Conservation (phyloP, 2,329 filamentous ascomycete species). For the Colletotrichum falcatum region DNA sequence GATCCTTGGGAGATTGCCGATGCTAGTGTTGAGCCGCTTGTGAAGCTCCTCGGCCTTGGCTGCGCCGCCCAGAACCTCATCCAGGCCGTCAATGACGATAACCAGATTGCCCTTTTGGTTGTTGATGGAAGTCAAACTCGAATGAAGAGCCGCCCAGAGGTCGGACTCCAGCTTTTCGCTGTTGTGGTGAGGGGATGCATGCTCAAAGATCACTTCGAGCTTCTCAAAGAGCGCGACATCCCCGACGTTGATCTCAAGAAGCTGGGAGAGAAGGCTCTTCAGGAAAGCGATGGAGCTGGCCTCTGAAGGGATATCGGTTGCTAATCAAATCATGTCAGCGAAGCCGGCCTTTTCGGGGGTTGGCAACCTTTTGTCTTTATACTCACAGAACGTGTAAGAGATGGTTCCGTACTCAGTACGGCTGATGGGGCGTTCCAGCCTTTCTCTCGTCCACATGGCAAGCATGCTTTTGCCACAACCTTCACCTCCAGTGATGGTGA, state of each 20-base stretch:
- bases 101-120: constrained; percentile 46
- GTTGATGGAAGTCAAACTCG: constrained; percentile 49
- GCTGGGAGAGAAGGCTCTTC: constrained; percentile 53
- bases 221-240: constrained; percentile 51
- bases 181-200: constrained; percentile 44
- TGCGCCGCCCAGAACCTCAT: constrained; percentile 48
- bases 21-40: constrained; percentile 47
- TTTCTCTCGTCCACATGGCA: constrained; percentile 55
- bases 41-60: constrained; percentile 46
- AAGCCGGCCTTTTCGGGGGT: no score
- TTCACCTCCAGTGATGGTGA: constrained; percentile 51
- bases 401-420: constrained; percentile 51
- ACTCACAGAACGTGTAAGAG: constrained; percentile 53
- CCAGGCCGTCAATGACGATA: constrained; percentile 54
- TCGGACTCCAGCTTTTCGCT: constrained; percentile 46
- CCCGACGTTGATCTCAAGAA: constrained; percentile 54
- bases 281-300: constrained; percentile 50
- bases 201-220: constrained; percentile 46
- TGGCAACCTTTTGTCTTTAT: no score
- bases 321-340: background rate
- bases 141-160: constrained; percentile 52
- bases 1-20: constrained; percentile 46
- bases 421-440: constrained; percentile 53
- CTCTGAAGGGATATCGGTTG: constrained; percentile 48
- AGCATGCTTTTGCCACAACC: constrained; percentile 54